phyloP scores from a whole-genome alignment of 2,329 filamentous ascomycete species.

The Aspergillus arachidicola region DNA sequence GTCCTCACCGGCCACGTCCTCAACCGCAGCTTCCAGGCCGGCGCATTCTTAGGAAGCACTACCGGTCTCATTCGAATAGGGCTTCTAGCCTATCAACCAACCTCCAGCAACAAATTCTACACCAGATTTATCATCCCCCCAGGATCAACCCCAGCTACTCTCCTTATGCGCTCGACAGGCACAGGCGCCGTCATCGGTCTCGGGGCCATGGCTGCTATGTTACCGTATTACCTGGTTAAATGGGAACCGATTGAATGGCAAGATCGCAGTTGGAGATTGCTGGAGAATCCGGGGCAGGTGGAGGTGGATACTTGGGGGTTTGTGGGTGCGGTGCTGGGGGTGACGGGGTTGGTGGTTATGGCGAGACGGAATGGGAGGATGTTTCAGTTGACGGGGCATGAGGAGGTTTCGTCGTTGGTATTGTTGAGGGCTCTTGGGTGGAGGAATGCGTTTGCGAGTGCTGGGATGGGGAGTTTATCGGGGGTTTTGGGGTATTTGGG shows the following conservation, averaged over 20 bases:
- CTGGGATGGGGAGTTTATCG: conserved; percentile 9
- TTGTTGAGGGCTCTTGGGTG: background rate
- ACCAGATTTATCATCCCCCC: background rate
- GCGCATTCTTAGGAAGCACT: conserved; percentile 41
- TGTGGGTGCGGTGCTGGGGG: conserved; percentile 6
- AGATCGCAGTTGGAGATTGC: conserved; percentile 64
- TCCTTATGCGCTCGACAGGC: conserved; percentile 51
- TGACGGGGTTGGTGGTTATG: background rate
- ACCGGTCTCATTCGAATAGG: conserved; percentile 48
- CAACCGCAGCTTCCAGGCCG: conserved; percentile 57
- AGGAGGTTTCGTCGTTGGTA: background rate
- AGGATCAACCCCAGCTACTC: conserved; percentile 21
- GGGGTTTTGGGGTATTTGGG: conserved; percentile 12
- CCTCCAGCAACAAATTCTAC: background rate
- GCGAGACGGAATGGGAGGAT: background rate
- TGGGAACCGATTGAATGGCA: conserved; percentile 64
- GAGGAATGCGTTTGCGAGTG: conserved; percentile 3
- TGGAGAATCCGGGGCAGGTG: conserved; percentile 61
- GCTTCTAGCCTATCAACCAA: conserved; percentile 1
- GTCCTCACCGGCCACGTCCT: conserved; percentile 65
- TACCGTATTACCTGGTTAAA: conserved; percentile 57
- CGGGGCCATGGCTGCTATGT: conserved; percentile 47
- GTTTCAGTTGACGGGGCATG: background rate
- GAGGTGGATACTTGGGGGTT: conserved; percentile 17
- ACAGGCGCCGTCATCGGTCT: conserved; percentile 51